phyloP scores from a whole-genome alignment of 805 yeast species.

The Nakazawaea sp. region DNA sequence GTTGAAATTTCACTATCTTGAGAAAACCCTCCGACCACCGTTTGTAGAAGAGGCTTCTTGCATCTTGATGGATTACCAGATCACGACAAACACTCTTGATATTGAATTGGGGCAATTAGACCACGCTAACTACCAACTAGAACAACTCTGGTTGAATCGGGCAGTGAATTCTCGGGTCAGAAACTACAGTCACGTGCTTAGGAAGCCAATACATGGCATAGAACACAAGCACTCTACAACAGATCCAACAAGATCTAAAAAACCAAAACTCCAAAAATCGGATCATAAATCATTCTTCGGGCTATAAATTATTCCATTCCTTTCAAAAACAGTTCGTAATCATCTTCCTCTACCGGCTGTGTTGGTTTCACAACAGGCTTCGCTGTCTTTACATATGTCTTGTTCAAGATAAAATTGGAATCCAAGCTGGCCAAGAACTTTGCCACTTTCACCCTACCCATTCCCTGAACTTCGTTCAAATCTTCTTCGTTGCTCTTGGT shows the following conservation, averaged over 20 bases:
- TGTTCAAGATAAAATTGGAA: conserved; percentile 46
- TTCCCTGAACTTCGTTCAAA: conserved; percentile 34
- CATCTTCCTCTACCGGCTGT: conserved; percentile 1
- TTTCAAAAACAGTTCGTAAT: conserved; percentile 9
- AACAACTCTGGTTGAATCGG: background rate
- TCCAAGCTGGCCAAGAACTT: conserved; percentile 32
- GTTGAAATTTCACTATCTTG: conserved; percentile 2
- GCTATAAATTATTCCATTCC: conserved; percentile 4
- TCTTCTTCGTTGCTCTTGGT: conserved; percentile 21
- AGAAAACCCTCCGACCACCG: conserved; percentile 3
- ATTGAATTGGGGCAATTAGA: too few relatives aligned
- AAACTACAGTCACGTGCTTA: background rate
- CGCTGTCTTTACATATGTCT: conserved; percentile 18
- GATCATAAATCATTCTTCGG: conserved; percentile 3
- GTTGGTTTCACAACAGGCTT: background rate
- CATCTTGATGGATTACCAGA: too few relatives aligned
- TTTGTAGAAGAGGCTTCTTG: too few relatives aligned
- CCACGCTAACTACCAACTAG: background rate
- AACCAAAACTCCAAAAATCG: too few relatives aligned
- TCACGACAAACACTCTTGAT: too few relatives aligned
- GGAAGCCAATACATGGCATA: too few relatives aligned
- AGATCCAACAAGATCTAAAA: too few relatives aligned
- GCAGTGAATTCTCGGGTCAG: background rate
- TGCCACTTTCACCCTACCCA: conserved; percentile 39
- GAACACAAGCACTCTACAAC: too few relatives aligned